phyloP scores from a whole-genome alignment of 116 monocot species.

The Dioscorea cayenensis region DNA sequence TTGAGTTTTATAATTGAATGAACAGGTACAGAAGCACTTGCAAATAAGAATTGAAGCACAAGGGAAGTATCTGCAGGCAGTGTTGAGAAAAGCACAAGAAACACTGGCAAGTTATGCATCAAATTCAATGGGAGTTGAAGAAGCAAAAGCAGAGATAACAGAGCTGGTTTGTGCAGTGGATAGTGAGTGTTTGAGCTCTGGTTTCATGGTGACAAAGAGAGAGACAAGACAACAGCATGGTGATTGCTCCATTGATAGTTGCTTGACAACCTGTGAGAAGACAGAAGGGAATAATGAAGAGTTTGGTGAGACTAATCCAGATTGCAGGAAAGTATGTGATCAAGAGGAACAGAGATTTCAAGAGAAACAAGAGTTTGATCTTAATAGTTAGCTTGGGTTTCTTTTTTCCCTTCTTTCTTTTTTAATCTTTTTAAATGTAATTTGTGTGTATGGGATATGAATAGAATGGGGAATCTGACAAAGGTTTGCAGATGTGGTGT shows the following conservation, averaged over 20 bases:
- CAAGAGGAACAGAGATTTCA: slow-evolving; percentile 1
- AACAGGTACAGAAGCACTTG: slow-evolving; percentile 69
- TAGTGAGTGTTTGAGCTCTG: slow-evolving; percentile 14
- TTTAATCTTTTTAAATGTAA: no score
- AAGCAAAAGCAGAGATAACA: slow-evolving; percentile 45
- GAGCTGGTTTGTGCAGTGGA: slow-evolving; percentile 37
- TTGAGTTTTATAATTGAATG: background rate
- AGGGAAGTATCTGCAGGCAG: slow-evolving; percentile 68
- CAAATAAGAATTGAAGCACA: slow-evolving; percentile 80
- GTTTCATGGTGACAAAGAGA: slow-evolving; percentile 1
- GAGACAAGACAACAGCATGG: slow-evolving; percentile 5
- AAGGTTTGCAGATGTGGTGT: no score
- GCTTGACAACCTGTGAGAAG: slow-evolving; percentile 42
- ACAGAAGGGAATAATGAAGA: slow-evolving; percentile 14
- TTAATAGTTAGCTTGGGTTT: slow-evolving; percentile 12
- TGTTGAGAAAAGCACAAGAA: slow-evolving; percentile 66
- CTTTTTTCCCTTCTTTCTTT: no score
- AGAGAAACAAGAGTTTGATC: slow-evolving; percentile 27
- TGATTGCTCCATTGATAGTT: slow-evolving; percentile 56
- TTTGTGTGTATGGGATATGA: no score
- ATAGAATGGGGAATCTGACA: no score
- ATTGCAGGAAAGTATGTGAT: background rate
- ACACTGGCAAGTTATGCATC: slow-evolving; percentile 29
- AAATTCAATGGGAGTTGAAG: slow-evolving; percentile 25
- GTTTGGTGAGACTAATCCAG: slow-evolving; percentile 3